These are phyloP conservation scores for Grigorovia humatica DNA, from an alignment of 805 yeast genomes.

Conservation along the genomic window DNA sequence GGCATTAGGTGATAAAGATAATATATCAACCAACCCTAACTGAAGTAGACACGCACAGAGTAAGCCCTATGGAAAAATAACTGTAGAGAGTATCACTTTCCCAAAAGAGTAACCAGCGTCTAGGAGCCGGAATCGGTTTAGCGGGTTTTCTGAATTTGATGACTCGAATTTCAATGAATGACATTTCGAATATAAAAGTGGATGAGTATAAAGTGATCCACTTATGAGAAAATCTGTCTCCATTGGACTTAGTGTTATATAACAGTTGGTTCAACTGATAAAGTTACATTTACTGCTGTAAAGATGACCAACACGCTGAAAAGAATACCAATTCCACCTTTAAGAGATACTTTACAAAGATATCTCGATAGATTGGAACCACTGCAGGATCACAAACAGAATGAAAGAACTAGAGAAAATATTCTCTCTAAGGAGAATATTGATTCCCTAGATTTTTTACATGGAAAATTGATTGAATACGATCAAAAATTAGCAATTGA, in stretches of 20 bases:
- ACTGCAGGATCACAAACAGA: constrained; percentile 68
- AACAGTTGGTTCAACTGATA: too few relatives aligned
- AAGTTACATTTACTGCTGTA: too few relatives aligned
- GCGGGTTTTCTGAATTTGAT: not conserved
- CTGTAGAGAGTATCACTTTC: not conserved
- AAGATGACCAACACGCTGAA: not conserved
- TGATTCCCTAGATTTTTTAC: constrained; percentile 41
- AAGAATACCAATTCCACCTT: constrained; percentile 67
- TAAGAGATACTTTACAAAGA: constrained; percentile 52
- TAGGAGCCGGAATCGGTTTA: constrained; percentile 4
- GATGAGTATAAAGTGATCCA: not conserved
- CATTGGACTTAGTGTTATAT: not conserved
- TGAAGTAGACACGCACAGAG: not conserved
- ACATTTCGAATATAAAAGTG: not conserved
- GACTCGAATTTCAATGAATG: not conserved
- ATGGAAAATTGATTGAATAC: constrained; percentile 43
- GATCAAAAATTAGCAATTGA: constrained; percentile 58
- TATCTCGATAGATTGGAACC: constrained; percentile 66
- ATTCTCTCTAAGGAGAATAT: constrained; percentile 18
- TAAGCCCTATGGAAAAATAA: not conserved
- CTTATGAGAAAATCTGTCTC: too few relatives aligned
- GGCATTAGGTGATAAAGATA: too few relatives aligned
- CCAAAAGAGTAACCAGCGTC: not conserved
- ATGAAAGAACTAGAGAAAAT: constrained; percentile 47
- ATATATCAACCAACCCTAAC: too few relatives aligned